Conservation (phyloP, 1,139 yeast species). For the Yarrowia galli region DNA sequence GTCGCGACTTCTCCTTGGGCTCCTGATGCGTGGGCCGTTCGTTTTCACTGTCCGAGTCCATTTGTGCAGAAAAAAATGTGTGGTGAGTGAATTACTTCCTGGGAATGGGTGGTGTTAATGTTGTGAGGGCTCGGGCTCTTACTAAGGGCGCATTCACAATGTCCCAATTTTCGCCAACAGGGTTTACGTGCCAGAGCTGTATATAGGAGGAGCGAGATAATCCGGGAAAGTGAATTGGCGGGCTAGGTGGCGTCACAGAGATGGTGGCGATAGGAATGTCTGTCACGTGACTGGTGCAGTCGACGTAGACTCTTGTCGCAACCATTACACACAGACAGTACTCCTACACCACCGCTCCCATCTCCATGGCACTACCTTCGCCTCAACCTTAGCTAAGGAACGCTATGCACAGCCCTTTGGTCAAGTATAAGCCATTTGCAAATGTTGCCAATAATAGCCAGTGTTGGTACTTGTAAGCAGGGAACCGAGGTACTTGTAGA, state of each 20-base stretch:
- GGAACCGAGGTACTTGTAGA: no score
- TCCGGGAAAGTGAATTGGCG: conserved; percentile 21
- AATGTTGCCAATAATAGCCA: neutral
- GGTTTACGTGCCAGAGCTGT: conserved; percentile 2
- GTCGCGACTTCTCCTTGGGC: conserved; percentile 50
- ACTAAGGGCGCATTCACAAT: conserved; percentile 15
- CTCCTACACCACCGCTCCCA: no score
- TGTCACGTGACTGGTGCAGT: no score
- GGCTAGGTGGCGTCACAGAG: no score
- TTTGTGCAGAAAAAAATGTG: conserved; percentile 36
- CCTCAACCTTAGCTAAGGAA: neutral
- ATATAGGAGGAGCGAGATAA: neutral
- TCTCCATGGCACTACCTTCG: no score
- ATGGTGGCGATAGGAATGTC: no score
- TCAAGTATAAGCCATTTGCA: neutral
- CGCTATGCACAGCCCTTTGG: conserved; percentile 33
- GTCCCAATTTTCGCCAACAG: conserved; percentile 30
- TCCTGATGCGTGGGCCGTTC: conserved; percentile 45
- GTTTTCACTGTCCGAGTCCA: conserved; percentile 53
- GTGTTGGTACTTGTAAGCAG: no score
- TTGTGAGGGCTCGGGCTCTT: no score
- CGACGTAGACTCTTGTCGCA: no score
- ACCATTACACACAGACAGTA: no score
- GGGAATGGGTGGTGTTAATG: neutral
- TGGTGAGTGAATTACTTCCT: conserved; percentile 26